phyloP scores from a whole-genome alignment of 305 asterid genomes.

The Fraxinus velutina region DNA sequence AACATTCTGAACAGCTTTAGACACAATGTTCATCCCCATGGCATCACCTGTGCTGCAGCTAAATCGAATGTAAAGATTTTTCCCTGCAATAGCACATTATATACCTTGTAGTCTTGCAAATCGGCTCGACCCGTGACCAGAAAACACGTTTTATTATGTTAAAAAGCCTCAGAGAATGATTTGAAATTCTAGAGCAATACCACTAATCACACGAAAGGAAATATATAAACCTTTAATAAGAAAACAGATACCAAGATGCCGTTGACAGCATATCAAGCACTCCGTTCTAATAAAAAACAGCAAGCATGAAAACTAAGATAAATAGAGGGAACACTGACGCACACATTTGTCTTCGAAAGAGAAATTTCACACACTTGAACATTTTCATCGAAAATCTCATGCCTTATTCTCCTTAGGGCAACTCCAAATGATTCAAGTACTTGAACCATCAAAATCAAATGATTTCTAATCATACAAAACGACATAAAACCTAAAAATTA shows the following conservation, averaged over 20 bases:
- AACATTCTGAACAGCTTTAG: conserved; percentile 16
- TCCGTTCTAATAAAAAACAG: not conserved
- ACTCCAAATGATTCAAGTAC: not conserved
- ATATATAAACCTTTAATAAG: not conserved
- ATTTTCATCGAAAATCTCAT: not conserved
- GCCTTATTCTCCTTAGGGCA: not conserved
- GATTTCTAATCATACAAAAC: not conserved
- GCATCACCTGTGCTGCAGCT: conserved; percentile 21
- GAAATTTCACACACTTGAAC: not conserved
- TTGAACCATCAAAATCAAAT: not conserved
- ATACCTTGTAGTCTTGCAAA: conserved; percentile 10
- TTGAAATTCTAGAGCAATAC: not conserved
- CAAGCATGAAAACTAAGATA: not conserved
- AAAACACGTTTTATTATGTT: not conserved
- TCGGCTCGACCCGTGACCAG: conserved; percentile 12
- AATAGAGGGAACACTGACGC: too few relatives aligned
- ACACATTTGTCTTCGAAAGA: not conserved
- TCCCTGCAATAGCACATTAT: conserved; percentile 9
- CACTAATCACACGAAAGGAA: not conserved
- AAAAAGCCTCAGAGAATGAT: not conserved
- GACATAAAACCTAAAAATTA: not conserved
- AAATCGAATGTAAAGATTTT: conserved; percentile 13
- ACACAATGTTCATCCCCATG: conserved; percentile 22
- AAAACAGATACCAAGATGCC: not conserved
- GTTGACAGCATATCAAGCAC: not conserved